phyloP scores from a whole-genome alignment of 768 basidiomycete species.

The Pisolithus microcarpus region DNA sequence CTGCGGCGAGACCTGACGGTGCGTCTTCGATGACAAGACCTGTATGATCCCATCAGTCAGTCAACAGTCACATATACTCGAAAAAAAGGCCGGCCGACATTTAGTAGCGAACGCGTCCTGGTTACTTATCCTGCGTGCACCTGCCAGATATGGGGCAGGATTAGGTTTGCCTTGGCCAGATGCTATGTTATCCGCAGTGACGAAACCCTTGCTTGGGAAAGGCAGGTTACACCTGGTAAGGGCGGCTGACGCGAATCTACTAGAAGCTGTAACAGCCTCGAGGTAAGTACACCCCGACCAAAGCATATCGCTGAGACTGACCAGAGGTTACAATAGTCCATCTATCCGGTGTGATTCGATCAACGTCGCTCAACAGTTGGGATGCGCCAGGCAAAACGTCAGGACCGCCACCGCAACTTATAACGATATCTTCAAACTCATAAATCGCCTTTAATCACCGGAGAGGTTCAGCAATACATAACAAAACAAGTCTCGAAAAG shows the following conservation, averaged over 20 bases:
- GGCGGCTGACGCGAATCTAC: conserved; percentile 60
- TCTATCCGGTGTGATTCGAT: conserved; percentile 17
- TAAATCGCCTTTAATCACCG: conserved; percentile 51
- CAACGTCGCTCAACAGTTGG: conserved; percentile 45
- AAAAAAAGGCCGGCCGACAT: conserved; percentile 40
- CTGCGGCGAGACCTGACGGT: conserved; percentile 71
- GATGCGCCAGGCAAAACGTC: conserved; percentile 61
- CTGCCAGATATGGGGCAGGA: conserved; percentile 80
- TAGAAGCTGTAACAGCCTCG: conserved; percentile 48
- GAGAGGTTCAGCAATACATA: neutral
- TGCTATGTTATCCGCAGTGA: conserved; percentile 62
- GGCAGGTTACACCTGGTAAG: conserved; percentile 57
- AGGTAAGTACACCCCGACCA: neutral
- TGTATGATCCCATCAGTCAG: conserved; percentile 20
- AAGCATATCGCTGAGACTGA: conserved; percentile 2
- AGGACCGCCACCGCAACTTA: conserved; percentile 39
- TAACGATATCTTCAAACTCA: conserved; percentile 74
- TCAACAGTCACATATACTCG: neutral
- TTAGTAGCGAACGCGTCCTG: conserved; percentile 44
- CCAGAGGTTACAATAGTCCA: conserved; percentile 89
- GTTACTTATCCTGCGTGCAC: conserved; percentile 39
- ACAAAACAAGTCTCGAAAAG: neutral
- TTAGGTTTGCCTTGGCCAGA: conserved; percentile 69
- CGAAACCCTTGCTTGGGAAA: conserved; percentile 48
- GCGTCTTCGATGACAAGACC: conserved; percentile 90